Conservation (phyloP, 1,284 basidiomycete species). For the Leccinum insigne region DNA sequence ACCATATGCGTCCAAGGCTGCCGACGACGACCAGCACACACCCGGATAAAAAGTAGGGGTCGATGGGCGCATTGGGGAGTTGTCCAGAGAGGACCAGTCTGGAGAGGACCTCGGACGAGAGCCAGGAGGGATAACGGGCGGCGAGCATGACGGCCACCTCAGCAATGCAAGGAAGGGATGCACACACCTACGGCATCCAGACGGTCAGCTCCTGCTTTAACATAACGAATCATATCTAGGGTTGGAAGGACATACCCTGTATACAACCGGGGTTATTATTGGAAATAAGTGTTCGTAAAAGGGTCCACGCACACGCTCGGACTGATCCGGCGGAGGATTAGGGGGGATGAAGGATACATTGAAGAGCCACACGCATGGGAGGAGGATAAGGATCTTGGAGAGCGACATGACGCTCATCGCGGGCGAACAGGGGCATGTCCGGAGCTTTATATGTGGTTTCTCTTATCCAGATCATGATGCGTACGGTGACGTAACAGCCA, state of each 20-base stretch:
- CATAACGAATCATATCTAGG: not conserved
- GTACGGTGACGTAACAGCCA: too few relatives aligned
- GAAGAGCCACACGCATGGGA: not conserved
- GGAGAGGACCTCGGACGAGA: conserved; percentile 22
- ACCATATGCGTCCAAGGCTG: conserved; percentile 28
- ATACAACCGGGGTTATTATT: not conserved
- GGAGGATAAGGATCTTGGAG: not conserved
- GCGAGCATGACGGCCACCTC: conserved; percentile 21
- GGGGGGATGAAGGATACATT: not conserved
- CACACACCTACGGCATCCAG: not conserved
- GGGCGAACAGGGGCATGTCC: too few relatives aligned
- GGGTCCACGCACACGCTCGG: not conserved
- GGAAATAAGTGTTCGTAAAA: not conserved
- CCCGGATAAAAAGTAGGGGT: conserved; percentile 23
- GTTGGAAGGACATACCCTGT: not conserved
- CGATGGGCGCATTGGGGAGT: conserved; percentile 16
- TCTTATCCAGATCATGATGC: too few relatives aligned
- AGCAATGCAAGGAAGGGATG: not conserved
- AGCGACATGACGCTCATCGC: too few relatives aligned
- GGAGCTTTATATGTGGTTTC: too few relatives aligned
- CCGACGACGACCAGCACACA: conserved; percentile 19
- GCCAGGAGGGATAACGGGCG: conserved; percentile 13
- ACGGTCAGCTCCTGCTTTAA: not conserved
- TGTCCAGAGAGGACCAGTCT: conserved; percentile 2
- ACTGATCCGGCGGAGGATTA: not conserved